Evolutionary conservation across 2,329 filamentous ascomycete genomes (phyloP), one percentile per base, ranked within the genome.

Genomic region (Neopestalotiopsis clavispora): DNA sequence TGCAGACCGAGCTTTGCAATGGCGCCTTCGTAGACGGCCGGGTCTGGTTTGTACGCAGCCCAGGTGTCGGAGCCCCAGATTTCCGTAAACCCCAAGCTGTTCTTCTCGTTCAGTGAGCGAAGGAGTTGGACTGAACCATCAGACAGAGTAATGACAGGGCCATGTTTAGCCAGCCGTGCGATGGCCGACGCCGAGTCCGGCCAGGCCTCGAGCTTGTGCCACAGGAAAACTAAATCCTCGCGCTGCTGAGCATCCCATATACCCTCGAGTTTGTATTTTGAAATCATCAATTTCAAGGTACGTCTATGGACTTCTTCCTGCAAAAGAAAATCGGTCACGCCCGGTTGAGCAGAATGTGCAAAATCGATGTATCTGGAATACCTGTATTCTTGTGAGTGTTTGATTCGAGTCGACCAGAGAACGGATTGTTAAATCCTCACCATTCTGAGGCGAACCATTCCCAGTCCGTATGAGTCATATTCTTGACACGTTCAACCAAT

Each of bases 151-250:
- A 82, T 84, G 0, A 87, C 90, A 52, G 80, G 75, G 74, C 86
- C 87, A 30, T 79, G 79, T 32, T 74, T 77, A 64, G 82, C 84
- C 57, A 90, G 74, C 57, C 82, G 76, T 1, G 78, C 73, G 17
- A 91, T 78, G 0, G 87, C 88, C 0, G 66, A 68, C 4, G 80
- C 76, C 5, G 84, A 80, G 74, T 91, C 89, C 0, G 81, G 69
- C 89, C 89, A 91, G 0, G 88, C 86, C 23, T 85, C 84, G 3
- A 91, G 79, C 17, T 80, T 81, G 76, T 91, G 89, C 89, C 89
- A 91, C 69, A 86, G 79, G 6, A 85, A 79, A 69, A 84, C 85
- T 59, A 90, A 85, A 34, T 83, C 80, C 75, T 87, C 82, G 70
- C 88, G 84, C 75, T 91, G 85, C 61, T 85, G 82, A 69, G 89